Conservation (phyloP, 2,329 filamentous ascomycete species). For the Zopfia rhizophila region DNA sequence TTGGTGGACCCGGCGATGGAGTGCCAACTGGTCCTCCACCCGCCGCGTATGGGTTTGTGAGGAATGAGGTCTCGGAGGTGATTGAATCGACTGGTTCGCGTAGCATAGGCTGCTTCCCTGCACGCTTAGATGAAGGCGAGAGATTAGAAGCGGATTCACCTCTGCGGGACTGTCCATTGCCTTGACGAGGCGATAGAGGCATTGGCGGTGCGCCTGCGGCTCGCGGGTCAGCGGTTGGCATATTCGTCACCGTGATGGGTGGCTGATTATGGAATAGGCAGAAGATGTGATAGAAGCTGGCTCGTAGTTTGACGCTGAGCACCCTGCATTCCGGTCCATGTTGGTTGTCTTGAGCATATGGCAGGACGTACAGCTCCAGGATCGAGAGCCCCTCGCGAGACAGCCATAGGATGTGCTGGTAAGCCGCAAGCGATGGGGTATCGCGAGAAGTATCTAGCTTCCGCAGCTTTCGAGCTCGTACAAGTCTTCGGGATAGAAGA, state of each 20-base stretch:
- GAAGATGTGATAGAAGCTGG: conserved; percentile 96
- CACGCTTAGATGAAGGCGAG: conserved; percentile 44
- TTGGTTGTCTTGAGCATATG: conserved; percentile 75
- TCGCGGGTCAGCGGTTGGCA: conserved; percentile 43
- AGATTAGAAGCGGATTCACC: conserved; percentile 31
- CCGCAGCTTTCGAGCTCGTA: conserved; percentile 83
- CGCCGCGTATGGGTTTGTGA: conserved; percentile 60
- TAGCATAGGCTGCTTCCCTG: conserved; percentile 52
- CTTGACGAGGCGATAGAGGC: conserved; percentile 33
- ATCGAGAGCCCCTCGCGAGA: conserved; percentile 90
- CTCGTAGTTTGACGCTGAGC: conserved; percentile 88
- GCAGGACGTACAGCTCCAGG: conserved; percentile 85
- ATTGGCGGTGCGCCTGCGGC: conserved; percentile 34
- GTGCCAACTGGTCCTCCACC: conserved; percentile 52
- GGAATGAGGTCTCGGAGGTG: conserved; percentile 61
- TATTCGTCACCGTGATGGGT: conserved; percentile 63
- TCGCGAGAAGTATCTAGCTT: conserved; percentile 81
- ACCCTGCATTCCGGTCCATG: conserved; percentile 84
- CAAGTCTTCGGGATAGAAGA: conserved; percentile 83
- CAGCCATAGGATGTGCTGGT: conserved; percentile 94
- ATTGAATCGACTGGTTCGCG: conserved; percentile 61
- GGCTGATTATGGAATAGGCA: conserved; percentile 96
- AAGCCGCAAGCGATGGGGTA: conserved; percentile 82
- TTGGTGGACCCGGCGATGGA: conserved; percentile 53
- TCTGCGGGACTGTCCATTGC: conserved; percentile 38